A percentile compares a stretch with the other conserved stretches of the same genome.
phyloP scores from a whole-genome alignment of 1,284 basidiomycete species.

The Jaminaea rosea region DNA sequence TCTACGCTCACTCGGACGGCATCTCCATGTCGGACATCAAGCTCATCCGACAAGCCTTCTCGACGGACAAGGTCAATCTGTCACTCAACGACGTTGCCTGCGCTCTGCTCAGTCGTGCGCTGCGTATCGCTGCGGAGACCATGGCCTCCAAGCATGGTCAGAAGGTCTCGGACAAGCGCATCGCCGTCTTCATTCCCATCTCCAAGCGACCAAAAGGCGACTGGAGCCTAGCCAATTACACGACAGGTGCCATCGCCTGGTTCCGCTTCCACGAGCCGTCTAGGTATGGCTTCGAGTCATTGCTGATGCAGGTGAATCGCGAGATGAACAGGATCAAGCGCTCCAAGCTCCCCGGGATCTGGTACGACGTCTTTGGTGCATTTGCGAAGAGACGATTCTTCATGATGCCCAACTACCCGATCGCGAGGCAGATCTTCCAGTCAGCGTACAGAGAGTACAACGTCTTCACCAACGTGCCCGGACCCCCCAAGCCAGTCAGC shows the following conservation, averaged over 20 bases:
- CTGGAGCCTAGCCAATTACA: slow-evolving; percentile 41
- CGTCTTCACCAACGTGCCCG: slow-evolving; percentile 44
- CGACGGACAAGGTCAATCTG: slow-evolving; percentile 25
- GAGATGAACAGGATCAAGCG: slow-evolving; percentile 43
- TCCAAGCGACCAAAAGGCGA: slow-evolving; percentile 37
- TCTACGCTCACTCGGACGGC: slow-evolving; percentile 42
- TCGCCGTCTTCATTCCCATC: slow-evolving; percentile 44
- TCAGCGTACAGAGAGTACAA: slow-evolving; percentile 42
- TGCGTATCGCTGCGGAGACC: slow-evolving; percentile 36
- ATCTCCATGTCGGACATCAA: slow-evolving; percentile 42
- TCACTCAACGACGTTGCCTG: slow-evolving; percentile 45
- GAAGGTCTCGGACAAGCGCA: slow-evolving; percentile 36
- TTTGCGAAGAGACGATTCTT: slow-evolving; percentile 26
- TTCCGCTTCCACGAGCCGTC: slow-evolving; percentile 33
- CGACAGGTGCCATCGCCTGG: slow-evolving; percentile 43
- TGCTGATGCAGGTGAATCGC: slow-evolving; percentile 33
- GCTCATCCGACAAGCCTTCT: slow-evolving; percentile 40
- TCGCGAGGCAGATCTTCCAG: slow-evolving; percentile 33
- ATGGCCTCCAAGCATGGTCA: slow-evolving; percentile 6
- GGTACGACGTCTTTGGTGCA: slow-evolving; percentile 28
- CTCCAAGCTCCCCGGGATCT: slow-evolving; percentile 35
- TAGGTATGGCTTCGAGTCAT: slow-evolving; percentile 22
- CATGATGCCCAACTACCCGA: slow-evolving; percentile 39
- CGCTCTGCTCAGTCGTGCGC: slow-evolving; percentile 38
- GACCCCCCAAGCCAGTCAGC: slow-evolving; percentile 37